Evolutionary conservation across 2,329 filamentous ascomycete genomes (phyloP).

Genomic region (Apiospora aurea): DNA sequence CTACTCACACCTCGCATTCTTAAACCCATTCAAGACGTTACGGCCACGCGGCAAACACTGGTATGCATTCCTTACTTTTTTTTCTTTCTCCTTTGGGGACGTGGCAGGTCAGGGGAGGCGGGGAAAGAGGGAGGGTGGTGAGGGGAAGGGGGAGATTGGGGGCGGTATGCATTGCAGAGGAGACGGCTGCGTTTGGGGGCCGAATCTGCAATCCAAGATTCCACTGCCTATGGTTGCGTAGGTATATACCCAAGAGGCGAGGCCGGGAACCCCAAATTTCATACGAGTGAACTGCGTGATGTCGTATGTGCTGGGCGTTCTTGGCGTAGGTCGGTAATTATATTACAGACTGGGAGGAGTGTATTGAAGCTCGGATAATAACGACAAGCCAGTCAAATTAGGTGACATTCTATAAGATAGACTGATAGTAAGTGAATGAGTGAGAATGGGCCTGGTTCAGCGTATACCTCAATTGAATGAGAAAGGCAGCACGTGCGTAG

Average conservation of each 20-base stretch:
- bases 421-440: too few relatives aligned
- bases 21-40: not conserved
- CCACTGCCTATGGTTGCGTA: not conserved
- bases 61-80: not conserved
- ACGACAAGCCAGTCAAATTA: too few relatives aligned
- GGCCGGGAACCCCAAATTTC: not conserved
- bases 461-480: too few relatives aligned
- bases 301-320: too few relatives aligned
- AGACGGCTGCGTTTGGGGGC: not conserved
- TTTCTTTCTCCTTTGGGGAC: not conserved
- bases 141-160: not conserved
- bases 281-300: not conserved
- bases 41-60: not conserved
- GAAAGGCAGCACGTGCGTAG: too few relatives aligned
- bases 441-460: too few relatives aligned
- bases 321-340: too few relatives aligned
- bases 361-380: too few relatives aligned
- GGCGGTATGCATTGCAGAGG: not conserved
- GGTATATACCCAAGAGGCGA: not conserved
- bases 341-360: too few relatives aligned
- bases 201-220: not conserved
- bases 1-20: not conserved
- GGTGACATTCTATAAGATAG: too few relatives aligned
- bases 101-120: not conserved
- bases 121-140: not conserved